Conservation (phyloP, 208 protist genomes). For the Trypanosoma grayi region DNA sequence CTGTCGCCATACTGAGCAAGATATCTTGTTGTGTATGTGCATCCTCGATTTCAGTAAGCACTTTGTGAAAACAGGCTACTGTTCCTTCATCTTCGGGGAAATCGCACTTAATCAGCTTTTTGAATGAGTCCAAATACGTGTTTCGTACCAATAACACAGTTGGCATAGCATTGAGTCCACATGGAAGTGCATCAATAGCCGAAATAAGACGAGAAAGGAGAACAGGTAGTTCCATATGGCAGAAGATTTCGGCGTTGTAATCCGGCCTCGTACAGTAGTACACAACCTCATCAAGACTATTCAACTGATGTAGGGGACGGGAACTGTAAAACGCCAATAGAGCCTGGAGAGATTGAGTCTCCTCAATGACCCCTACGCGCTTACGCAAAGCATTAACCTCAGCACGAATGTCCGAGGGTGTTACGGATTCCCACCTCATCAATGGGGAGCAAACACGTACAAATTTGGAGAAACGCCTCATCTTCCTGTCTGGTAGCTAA, state of each 20-base stretch:
- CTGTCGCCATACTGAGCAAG: constrained; percentile 71
- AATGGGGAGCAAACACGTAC: background rate
- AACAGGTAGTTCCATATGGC: constrained; percentile 81
- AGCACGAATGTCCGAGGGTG: background rate
- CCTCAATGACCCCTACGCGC: constrained; percentile 54
- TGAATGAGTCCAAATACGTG: constrained; percentile 75
- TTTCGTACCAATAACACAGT: constrained; percentile 65
- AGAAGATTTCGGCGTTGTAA: constrained; percentile 57
- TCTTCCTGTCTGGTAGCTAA: constrained; percentile 8
- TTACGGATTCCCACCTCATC: constrained; percentile 2
- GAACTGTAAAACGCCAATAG: constrained; percentile 66
- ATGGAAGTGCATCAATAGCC: constrained; percentile 71
- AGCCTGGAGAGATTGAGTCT: constrained; percentile 44
- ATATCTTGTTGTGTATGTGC: constrained; percentile 60
- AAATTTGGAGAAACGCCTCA: constrained; percentile 25
- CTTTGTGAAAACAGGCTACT: constrained; percentile 46
- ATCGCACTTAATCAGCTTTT: constrained; percentile 58
- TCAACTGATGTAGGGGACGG: constrained; percentile 45
- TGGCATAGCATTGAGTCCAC: constrained; percentile 84
- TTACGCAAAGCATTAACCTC: constrained; percentile 38
- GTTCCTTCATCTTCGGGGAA: constrained; percentile 53
- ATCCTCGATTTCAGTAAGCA: constrained; percentile 75
- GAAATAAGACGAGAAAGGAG: constrained; percentile 68
- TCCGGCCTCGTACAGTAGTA: constrained; percentile 20
- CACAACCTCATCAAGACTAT: constrained; percentile 28